Evolutionary conservation across 805 yeast genomes (phyloP), one percentile per base, ranked within the genome.

Genomic region (Wickerhamiella brachini): DNA sequence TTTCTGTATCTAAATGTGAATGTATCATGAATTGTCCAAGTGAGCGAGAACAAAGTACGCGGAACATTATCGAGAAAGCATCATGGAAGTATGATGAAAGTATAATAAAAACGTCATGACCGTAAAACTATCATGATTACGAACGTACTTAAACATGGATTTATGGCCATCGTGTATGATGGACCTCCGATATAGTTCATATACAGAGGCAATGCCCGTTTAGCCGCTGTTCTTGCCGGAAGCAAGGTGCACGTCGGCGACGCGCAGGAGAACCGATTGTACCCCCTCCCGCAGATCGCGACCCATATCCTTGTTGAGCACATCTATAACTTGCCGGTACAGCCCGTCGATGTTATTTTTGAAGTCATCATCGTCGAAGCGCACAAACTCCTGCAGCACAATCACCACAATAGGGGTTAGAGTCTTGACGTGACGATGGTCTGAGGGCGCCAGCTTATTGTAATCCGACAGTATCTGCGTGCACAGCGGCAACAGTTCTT

Each of bases 341-440:
- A 61, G 49, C 24, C 44, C 41, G 8, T 56, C 55, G 8, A 56
- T 54, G 37, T 49, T 49, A 39, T 53, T 51, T 26, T 37, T 63
- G 64, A 86, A 87, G 64, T 87, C 95, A 1, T 69, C 77, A 48
- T 80, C 85, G 58, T 83, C 85, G 57, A 93, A 74, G 61, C 81
- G 85, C 46, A 79, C 77, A 60, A 81, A 83, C 2, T 95, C 96
- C 63, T 84, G 88, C 56, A 83, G 70, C 22, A 93, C 83, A 63
- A 85, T 95, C 34, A 85, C 83, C 41, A 90, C 87, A 18, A 93
- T 97, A 0, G 97, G 97, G 59, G 84, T 75, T 94, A 97, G 83
- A 3, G 94, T 81, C 17, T 77, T 73, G 44, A 90, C 79, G 64
- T 85, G 85, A 61, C 95, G 77, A 49, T 77, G 79, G 65, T 85